phyloP scores from a whole-genome alignment of 768 basidiomycete genomes.

The Pleurotus platypus region DNA sequence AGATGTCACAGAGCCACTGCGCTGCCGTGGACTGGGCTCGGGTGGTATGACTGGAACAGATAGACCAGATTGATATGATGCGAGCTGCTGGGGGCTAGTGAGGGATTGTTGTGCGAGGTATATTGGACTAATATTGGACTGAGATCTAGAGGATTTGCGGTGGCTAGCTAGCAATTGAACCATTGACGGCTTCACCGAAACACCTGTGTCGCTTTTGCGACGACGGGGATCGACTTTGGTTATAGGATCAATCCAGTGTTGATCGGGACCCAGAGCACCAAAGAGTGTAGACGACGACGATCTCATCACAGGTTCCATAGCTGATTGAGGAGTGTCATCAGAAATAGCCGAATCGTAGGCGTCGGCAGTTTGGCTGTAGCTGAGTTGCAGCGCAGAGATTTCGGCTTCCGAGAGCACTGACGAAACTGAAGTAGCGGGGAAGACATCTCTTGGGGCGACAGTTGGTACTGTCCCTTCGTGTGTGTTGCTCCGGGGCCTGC shows the following conservation, averaged over 20 bases:
- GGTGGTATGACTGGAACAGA: not conserved
- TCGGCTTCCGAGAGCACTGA: not conserved
- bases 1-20: not conserved
- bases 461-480: constrained; percentile 3
- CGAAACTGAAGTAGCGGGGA: not conserved
- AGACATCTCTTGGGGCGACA: constrained; percentile 5
- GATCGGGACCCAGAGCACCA: not conserved
- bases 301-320: constrained; percentile 1
- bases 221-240: constrained; percentile 2
- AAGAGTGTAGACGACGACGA: constrained; percentile 1
- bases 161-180: not conserved
- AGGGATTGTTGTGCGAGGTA: no score
- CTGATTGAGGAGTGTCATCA: constrained; percentile 3
- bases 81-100: not conserved
- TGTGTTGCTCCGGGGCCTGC: not conserved
- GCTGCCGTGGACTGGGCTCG: not conserved
- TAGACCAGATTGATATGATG: not conserved
- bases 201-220: constrained; percentile 6
- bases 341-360: not conserved
- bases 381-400: not conserved
- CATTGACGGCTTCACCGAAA: not conserved
- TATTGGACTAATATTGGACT: no score
- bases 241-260: not conserved
- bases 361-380: not conserved
- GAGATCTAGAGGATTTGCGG: no score